Percentiles rank a stretch among this genome's conserved stretches.
Evolutionary conservation across 495 filamentous ascomycete genomes (phyloP).

Genomic region (Penicillium parvum): DNA sequence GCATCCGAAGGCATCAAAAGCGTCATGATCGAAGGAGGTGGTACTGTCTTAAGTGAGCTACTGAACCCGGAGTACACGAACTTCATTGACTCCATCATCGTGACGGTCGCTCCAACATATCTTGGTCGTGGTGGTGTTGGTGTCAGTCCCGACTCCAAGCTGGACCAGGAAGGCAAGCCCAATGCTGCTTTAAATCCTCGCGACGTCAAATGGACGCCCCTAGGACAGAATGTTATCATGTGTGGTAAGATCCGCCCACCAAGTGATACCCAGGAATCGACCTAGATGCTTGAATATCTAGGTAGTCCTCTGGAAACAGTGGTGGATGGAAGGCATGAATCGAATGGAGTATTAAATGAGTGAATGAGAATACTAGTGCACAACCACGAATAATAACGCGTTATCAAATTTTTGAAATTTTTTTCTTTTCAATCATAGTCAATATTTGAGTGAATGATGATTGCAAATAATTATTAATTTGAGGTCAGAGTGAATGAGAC

Average conservation of each 20-base stretch:
- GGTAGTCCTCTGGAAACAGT: too few relatives aligned
- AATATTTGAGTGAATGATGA: too few relatives aligned
- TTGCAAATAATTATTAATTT: too few relatives aligned
- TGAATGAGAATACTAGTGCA: neutral
- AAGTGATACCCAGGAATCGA: conserved; percentile 5
- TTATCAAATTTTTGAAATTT: too few relatives aligned
- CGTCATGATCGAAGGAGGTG: conserved; percentile 88
- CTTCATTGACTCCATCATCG: conserved; percentile 68
- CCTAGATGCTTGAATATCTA: neutral
- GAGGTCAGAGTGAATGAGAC: too few relatives aligned
- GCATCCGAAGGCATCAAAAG: conserved; percentile 60
- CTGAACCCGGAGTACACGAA: conserved; percentile 55
- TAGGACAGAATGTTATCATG: conserved; percentile 75
- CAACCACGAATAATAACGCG: neutral
- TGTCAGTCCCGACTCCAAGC: conserved; percentile 57
- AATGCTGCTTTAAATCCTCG: conserved; percentile 57
- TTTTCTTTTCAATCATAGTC: too few relatives aligned
- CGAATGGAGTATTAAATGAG: too few relatives aligned
- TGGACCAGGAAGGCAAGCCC: conserved; percentile 44
- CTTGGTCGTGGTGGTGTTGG: conserved; percentile 73
- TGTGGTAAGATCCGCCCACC: conserved; percentile 53
- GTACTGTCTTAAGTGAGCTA: conserved; percentile 69
- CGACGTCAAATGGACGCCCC: conserved; percentile 64
- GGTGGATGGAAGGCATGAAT: too few relatives aligned
- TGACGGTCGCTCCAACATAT: conserved; percentile 83